Conservation (phyloP, 176 grass and related monocot genomes). For the Musa beccarii region DNA sequence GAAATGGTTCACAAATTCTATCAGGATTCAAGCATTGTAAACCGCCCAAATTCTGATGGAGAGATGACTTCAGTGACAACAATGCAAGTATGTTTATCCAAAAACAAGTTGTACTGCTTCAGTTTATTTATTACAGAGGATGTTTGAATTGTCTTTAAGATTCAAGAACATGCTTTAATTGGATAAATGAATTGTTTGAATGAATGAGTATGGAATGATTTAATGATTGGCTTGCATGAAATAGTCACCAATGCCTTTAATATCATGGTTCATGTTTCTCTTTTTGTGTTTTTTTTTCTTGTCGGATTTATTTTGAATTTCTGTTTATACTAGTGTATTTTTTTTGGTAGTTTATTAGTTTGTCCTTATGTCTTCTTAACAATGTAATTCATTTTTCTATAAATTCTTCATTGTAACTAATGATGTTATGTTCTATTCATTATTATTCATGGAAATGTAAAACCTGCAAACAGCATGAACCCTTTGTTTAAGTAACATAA, state of each 20-base stretch:
- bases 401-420: no score
- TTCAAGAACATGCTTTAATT: neutral
- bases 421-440: no score
- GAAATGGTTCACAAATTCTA: conserved; percentile 84
- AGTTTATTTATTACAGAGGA: neutral
- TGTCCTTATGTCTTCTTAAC: no score
- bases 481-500: no score
- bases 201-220: neutral
- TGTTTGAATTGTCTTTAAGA: neutral
- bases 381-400: no score
- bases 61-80: conserved; percentile 56
- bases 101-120: conserved; percentile 5
- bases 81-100: conserved; percentile 46
- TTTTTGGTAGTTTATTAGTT: no score
- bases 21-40: conserved; percentile 65
- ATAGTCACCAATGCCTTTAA: neutral
- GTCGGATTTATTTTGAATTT: neutral
- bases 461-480: no score
- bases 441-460: no score
- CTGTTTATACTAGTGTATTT: neutral
- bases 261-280: neutral
- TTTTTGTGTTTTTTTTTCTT: neutral
- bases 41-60: conserved; percentile 43
- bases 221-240: neutral
- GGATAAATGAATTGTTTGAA: neutral